phyloP scores from a whole-genome alignment of 164 flowering plant genomes.

The Hamamelis virginiana region DNA sequence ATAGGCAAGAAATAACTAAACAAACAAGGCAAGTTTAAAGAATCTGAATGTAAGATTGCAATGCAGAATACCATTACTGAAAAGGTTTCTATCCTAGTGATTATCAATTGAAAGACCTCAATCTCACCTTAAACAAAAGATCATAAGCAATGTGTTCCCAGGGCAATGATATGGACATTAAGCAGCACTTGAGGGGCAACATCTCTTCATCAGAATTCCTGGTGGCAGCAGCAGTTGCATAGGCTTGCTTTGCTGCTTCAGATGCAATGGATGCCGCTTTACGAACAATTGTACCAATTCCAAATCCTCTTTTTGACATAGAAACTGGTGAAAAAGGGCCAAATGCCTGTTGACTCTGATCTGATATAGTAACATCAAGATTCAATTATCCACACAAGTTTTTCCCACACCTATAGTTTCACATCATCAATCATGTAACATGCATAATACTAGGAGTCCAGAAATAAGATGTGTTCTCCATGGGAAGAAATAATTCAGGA shows the following conservation, averaged over 20 bases:
- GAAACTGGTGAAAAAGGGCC: conserved; percentile 75
- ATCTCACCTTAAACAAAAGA: conserved; percentile 83
- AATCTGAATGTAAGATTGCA: conserved; percentile 1
- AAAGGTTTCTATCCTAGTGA: not conserved
- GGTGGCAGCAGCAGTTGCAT: conserved; percentile 74
- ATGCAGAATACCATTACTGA: not conserved
- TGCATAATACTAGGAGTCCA: not conserved
- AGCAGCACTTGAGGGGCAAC: conserved; percentile 89
- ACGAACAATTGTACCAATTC: conserved; percentile 74
- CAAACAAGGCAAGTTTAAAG: not conserved
- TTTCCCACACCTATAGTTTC: not conserved
- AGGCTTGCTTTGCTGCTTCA: conserved; percentile 89
- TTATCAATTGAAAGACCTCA: not conserved
- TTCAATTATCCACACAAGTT: conserved; percentile 3
- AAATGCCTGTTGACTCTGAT: conserved; percentile 68
- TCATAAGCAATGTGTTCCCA: conserved; percentile 96
- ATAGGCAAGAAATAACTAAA: not conserved
- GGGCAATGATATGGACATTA: conserved; percentile 93
- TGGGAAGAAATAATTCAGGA: not conserved
- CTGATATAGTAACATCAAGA: conserved; percentile 33
- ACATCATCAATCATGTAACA: not conserved
- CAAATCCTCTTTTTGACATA: conserved; percentile 57
- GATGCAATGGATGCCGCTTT: conserved; percentile 90
- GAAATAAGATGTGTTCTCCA: not conserved
- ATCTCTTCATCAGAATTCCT: conserved; percentile 57